Base-by-base conservation (phyloP, 371 early-diverging fungal species). In the Mortierella sp. region DNA sequence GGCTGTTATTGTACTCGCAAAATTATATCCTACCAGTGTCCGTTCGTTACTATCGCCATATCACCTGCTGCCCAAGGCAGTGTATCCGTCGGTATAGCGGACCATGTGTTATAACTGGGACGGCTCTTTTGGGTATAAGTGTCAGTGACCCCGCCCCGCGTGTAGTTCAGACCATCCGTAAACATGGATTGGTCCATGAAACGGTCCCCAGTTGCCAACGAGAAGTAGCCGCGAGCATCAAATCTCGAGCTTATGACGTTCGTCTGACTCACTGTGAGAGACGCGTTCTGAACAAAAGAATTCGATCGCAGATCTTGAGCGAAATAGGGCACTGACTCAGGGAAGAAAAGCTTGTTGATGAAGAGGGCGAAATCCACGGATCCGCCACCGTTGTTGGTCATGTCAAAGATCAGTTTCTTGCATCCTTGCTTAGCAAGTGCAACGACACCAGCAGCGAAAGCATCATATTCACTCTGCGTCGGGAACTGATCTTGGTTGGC, bases 1-100 rank as follows among this genome's bases (percentile, higher is more conserved):
- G n/a, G n/a, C n/a, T n/a, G n/a, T n/a, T n/a, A n/a, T n/a, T n/a
- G n/a, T n/a, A n/a, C n/a, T n/a, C n/a, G n/a, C n/a, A n/a, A n/a
- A n/a, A n/a, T n/a, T n/a, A n/a, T 44, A 7, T 2, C 56, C 32
- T 47, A 56, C 56, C 56, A 71, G 49, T 43, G 50, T 12, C 72
- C 72, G 52, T 64, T 64, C 39, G 60, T 71, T 46, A 64, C 12
- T 41, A 71, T 71, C n/a, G 65, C 64, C 55, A 71, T 71, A 46
- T 71, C 47, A 3, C 24, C 23, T 28, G 56, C 47, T 23, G 28
- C 46, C 48, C 56, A 56, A 1, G 48, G 47, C 31, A 56, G 24
- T 6, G 56, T 46, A 19, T 47, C 21, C 37, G 37, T 1, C 1
- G 14, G 37, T 34, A 34, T 15, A 34, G 55, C 39, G 21, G 55